Base-by-base conservation (phyloP, 1,284 basidiomycete genomes). In the Cutaneotrichosporon cyanovorans region DNA sequence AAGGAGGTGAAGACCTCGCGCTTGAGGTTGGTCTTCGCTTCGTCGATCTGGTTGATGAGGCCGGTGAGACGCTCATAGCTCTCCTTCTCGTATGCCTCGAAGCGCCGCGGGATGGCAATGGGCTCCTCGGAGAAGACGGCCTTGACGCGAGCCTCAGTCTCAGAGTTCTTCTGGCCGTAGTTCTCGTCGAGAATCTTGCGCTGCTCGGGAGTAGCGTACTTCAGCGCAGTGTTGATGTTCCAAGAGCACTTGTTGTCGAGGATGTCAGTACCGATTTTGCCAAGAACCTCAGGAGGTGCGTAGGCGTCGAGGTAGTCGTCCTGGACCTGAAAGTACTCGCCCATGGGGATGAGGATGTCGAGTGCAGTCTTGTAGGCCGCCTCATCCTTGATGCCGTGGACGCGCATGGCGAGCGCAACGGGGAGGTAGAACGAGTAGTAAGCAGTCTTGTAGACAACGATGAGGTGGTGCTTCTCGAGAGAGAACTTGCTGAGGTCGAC, bases 361-460 rank as follows among this genome's bases (percentile, higher is more conserved):
- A 83, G 77, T 0, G 93, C 87, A 55, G 81, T 72, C 48, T 84
- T 78, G 77, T 90, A 97, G 5, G 87, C 82, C 12, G 78, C 72
- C 28, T 79, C 73, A 54, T 81, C 77, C 10, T 82, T 80, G 61
- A 95, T 80, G 46, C 81, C 80, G 57, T 78, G 63, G 69, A 79
- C 76, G 66, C 83, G 80, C 83, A 98, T 85, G 19, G 91, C 91
- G 51, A 93, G 82, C 7, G 92, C 92, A 55, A 97, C 90, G 46
- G 95, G 91, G 53, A 98, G 86, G 76, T 97, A 96, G 80, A 97
- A 98, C 23, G 90, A 96, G 75, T 98, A 98, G 75, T 81, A 96
- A 0, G 93, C 88, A 16, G 95, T 97, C 75, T 98, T 98, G 81
- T 93, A 97, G 53, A 90, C 80, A 42, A 97, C 92, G 68, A 97